A percentile compares a stretch with the other conserved stretches of the same genome.
Conservation (phyloP, 2,329 filamentous ascomycete genomes). For the Phaeosphaeriaceae sp. region DNA sequence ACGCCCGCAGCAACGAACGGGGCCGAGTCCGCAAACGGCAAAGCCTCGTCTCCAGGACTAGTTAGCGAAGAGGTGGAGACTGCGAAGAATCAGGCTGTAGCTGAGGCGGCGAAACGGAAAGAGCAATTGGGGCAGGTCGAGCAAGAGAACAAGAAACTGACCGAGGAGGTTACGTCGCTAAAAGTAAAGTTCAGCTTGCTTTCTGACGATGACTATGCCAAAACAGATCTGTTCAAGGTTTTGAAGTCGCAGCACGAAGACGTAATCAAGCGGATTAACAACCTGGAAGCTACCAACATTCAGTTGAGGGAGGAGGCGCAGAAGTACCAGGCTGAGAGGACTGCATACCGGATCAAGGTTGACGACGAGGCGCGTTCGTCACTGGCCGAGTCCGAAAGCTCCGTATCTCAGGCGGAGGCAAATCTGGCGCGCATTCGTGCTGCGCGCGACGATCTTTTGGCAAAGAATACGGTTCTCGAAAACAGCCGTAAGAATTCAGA, state of each 20-base stretch:
- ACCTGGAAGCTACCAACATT: constrained; percentile 86
- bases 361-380: constrained; percentile 79
- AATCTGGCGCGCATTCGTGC: constrained; percentile 87
- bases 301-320: constrained; percentile 84
- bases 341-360: constrained; percentile 78
- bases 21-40: constrained; percentile 62
- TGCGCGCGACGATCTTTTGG: constrained; percentile 81
- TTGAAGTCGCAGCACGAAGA: constrained; percentile 92
- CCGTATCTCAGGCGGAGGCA: constrained; percentile 79
- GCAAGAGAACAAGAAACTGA: constrained; percentile 75
- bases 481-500: constrained; percentile 79
- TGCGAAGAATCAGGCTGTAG: constrained; percentile 78
- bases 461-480: constrained; percentile 81
- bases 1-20: constrained; percentile 59
- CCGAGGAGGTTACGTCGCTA: constrained; percentile 80
- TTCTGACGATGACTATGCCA: constrained; percentile 91
- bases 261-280: constrained; percentile 88
- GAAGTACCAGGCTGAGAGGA: constrained; percentile 84
- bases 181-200: constrained; percentile 72
- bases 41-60: constrained; percentile 59
- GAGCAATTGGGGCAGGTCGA: constrained; percentile 84
- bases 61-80: constrained; percentile 73
- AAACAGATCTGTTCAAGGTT: constrained; percentile 92
- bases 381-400: constrained; percentile 79
- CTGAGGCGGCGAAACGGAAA: constrained; percentile 81